Evolutionary conservation across 106 monocot species (phyloP).

Genomic region (Alisma plantagoaquatica): DNA sequence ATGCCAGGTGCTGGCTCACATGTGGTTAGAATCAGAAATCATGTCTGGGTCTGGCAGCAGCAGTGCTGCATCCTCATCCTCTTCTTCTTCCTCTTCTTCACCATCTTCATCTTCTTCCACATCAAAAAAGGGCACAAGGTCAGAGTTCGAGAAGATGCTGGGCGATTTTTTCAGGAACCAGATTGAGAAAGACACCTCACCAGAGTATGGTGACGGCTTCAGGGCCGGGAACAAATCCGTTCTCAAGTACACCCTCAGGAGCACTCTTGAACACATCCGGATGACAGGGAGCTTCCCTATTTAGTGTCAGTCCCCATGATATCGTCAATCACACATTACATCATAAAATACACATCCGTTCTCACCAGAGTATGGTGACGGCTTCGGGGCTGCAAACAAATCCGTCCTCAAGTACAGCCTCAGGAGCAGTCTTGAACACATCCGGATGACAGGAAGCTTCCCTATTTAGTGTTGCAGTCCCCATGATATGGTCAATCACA

Average conservation of each 20-base stretch:
- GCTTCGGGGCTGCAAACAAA: slow-evolving; percentile 50
- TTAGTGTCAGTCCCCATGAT: too few species aligned
- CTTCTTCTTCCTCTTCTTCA: slow-evolving; percentile 13
- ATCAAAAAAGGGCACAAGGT: slow-evolving; percentile 35
- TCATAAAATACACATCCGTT: too few species aligned
- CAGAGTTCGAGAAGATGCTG: slow-evolving; percentile 48
- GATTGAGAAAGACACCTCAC: slow-evolving; percentile 51
- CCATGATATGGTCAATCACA: too few species aligned
- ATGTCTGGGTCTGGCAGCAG: slow-evolving; percentile 17
- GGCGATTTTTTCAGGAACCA: slow-evolving; percentile 71
- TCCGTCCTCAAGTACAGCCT: slow-evolving; percentile 50
- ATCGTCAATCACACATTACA: too few species aligned
- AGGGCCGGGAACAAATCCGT: slow-evolving; percentile 50
- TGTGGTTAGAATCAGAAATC: slow-evolving; percentile 60
- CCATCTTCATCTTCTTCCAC: slow-evolving; percentile 15
- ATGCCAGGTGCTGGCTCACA: slow-evolving; percentile 64
- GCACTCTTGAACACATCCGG: slow-evolving; percentile 59
- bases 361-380: slow-evolving; percentile 62
- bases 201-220: slow-evolving; percentile 69
- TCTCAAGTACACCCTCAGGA: slow-evolving; percentile 36
- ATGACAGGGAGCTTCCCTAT: slow-evolving; percentile 55
- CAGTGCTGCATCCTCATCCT: slow-evolving; percentile 12
- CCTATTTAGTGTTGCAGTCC: too few species aligned
- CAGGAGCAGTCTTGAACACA: slow-evolving; percentile 52
- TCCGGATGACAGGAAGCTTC: slow-evolving; percentile 53